These are phyloP conservation scores for Diaporthe nobilis DNA, from an alignment of 2,329 filamentous ascomycete species.

Conservation along the genomic window DNA sequence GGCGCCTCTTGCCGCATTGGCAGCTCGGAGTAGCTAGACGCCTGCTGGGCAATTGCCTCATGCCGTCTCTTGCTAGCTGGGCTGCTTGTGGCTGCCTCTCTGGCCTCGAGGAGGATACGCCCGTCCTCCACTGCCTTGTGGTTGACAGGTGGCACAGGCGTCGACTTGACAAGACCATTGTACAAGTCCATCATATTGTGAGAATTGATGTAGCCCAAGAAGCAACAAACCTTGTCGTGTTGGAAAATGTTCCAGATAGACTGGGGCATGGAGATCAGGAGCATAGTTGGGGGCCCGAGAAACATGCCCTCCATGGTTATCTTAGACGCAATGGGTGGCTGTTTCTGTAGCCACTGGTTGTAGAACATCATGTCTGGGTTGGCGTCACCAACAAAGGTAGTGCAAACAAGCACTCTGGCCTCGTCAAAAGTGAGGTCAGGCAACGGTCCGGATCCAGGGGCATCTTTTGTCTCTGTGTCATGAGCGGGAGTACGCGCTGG, in stretches of 20 bases:
- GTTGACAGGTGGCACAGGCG: slow-evolving; percentile 50
- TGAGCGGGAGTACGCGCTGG: slow-evolving; percentile 41
- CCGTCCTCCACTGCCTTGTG: slow-evolving; percentile 63
- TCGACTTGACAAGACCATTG: slow-evolving; percentile 67
- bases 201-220: slow-evolving; percentile 75
- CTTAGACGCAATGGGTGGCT: slow-evolving; percentile 68
- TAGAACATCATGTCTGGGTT: slow-evolving; percentile 77
- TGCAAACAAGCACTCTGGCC: slow-evolving; percentile 74
- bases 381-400: slow-evolving; percentile 76
- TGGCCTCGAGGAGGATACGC: slow-evolving; percentile 68
- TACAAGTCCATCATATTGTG: slow-evolving; percentile 78
- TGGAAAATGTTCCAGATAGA: slow-evolving; percentile 75
- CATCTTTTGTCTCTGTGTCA: slow-evolving; percentile 44
- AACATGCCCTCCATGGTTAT: slow-evolving; percentile 79
- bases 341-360: slow-evolving; percentile 75
- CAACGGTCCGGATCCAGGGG: slow-evolving; percentile 59
- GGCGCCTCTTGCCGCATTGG: slow-evolving; percentile 44
- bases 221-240: slow-evolving; percentile 77
- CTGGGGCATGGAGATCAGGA: slow-evolving; percentile 76
- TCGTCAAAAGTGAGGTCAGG: slow-evolving; percentile 74
- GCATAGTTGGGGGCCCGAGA: slow-evolving; percentile 75
- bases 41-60: slow-evolving; percentile 42
- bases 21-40: slow-evolving; percentile 43
- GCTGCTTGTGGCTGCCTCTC: slow-evolving; percentile 60
- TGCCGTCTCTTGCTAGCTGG: slow-evolving; percentile 46